Evolutionary conservation across 192 early-diverging fungal species (phyloP), one percentile per base, ranked within the genome.

Genomic region (Thamnidium elegans): DNA sequence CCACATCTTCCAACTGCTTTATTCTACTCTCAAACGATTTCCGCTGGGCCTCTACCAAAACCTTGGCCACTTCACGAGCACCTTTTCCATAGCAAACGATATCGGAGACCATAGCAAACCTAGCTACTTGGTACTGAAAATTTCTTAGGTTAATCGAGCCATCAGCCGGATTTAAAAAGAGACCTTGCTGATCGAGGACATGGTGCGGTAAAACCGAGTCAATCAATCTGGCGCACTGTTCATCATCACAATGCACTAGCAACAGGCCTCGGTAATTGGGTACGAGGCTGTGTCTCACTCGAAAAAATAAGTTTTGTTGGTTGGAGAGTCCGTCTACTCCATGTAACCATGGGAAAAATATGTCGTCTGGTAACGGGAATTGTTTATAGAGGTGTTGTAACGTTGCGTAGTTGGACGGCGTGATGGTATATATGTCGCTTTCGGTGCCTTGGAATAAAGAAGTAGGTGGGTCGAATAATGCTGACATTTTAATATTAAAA

Each of bases 271-370:
- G 45, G 44, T 78, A 61, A 20, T 53, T 14, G 34, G 69, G 72
- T 21, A 72, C 48, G 50, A 68, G 4, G 46, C 66, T 59, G 4
- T 56, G 51, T 5, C 69, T 55, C 14, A 86, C 63, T n/a, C 81
- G 75, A 36, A 86, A 86, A 52, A 86, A 86, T 10, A 75, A 70
- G 58, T 79, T 80, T 63, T 86, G 84, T 15, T 71, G 67, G 14
- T 61, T 51, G 36, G 58, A 73, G 10, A 55, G 60, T 9, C 84
- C 84, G 36, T 83, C 80, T 9, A 86, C 78, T 21, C 84, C 84
- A 65, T 86, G 84, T 2, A 86, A 64, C 84, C 84, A 86, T 0
- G 84, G 84, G 71, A 86, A 86, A 59, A 86, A 69, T 43, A 74
- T 69, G 31, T 82, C 65, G 20, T 79, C 72, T 14, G 84, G 81